phyloP scores from a whole-genome alignment of 129 eudicot genomes.

The Pulicaria dysenterica region DNA sequence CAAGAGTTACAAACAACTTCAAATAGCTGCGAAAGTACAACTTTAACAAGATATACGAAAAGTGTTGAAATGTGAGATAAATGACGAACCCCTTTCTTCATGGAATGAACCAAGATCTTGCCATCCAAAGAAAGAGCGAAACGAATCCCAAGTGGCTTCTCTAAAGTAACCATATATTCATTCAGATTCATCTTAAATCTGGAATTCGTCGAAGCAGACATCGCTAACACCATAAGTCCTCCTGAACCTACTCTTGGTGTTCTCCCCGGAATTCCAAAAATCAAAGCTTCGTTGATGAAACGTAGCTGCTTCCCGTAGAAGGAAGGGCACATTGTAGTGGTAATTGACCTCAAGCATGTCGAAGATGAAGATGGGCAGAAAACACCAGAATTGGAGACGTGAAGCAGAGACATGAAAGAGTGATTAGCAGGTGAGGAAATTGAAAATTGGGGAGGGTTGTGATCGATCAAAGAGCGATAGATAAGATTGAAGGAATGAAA shows the following conservation, averaged over 20 bases:
- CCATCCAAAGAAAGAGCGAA: slow-evolving; percentile 90
- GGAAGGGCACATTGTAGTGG: slow-evolving; percentile 25
- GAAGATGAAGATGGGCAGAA: slow-evolving; percentile 31
- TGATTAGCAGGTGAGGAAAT: background rate
- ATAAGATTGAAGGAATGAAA: background rate
- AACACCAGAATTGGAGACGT: slow-evolving; percentile 34
- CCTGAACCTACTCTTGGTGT: slow-evolving; percentile 7
- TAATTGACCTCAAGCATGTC: slow-evolving; percentile 17
- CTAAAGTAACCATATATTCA: slow-evolving; percentile 89
- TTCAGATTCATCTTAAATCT: slow-evolving; percentile 83
- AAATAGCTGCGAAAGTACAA: background rate
- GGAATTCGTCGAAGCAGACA: slow-evolving; percentile 45
- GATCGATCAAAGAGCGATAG: background rate
- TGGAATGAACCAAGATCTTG: slow-evolving; percentile 78
- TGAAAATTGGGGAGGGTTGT: slow-evolving; percentile 2
- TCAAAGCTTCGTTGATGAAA: slow-evolving; percentile 37
- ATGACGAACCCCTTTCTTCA: slow-evolving; percentile 78
- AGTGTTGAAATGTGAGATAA: slow-evolving; percentile 1
- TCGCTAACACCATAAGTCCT: slow-evolving; percentile 56
- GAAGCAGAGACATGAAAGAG: slow-evolving; percentile 44
- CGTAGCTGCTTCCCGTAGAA: slow-evolving; percentile 48
- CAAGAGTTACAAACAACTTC: background rate
- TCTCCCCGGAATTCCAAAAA: slow-evolving; percentile 12
- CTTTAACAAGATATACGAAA: background rate
- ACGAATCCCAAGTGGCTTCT: slow-evolving; percentile 90